A percentile compares a stretch with the other conserved stretches of the same genome.
phyloP scores from a whole-genome alignment of 2,329 filamentous ascomycete genomes.

The Xylaria sp. region DNA sequence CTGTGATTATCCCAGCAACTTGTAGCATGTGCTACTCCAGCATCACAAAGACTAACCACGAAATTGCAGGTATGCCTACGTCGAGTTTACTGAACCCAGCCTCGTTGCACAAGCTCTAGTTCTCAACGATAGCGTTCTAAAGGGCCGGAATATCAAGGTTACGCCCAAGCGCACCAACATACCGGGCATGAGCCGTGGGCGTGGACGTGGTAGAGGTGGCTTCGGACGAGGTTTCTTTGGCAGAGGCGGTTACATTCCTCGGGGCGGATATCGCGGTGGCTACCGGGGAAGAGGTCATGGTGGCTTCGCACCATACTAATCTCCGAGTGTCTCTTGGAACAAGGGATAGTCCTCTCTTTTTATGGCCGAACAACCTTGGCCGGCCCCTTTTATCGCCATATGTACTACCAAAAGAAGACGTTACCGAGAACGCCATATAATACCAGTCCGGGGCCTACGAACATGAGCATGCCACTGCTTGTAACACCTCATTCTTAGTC shows the following conservation, averaged over 20 bases:
- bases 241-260: slow-evolving; percentile 54
- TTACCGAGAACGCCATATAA: slow-evolving; percentile 11
- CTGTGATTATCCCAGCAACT: not conserved
- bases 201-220: slow-evolving; percentile 61
- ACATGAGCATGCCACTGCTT: slow-evolving; percentile 5
- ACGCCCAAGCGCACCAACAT: slow-evolving; percentile 94
- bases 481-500: slow-evolving; percentile 17
- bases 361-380: slow-evolving; percentile 4
- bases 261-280: slow-evolving; percentile 66
- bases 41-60: slow-evolving; percentile 7
- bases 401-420: slow-evolving; percentile 24
- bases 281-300: slow-evolving; percentile 63
- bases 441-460: slow-evolving; percentile 1
- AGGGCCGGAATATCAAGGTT: slow-evolving; percentile 94
- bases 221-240: slow-evolving; percentile 60
- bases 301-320: slow-evolving; percentile 69
- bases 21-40: not conserved
- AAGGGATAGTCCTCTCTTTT: not conserved
- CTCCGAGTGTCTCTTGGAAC: not conserved
- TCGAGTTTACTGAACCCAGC: slow-evolving; percentile 94
- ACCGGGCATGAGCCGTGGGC: slow-evolving; percentile 87
- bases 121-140: slow-evolving; percentile 94
- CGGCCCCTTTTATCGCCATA: slow-evolving; percentile 3
- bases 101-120: slow-evolving; percentile 92
- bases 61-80: slow-evolving; percentile 87